Evolutionary conservation across 345 rosid genomes (phyloP).

Genomic region (Aquilaria yunnanensis): DNA sequence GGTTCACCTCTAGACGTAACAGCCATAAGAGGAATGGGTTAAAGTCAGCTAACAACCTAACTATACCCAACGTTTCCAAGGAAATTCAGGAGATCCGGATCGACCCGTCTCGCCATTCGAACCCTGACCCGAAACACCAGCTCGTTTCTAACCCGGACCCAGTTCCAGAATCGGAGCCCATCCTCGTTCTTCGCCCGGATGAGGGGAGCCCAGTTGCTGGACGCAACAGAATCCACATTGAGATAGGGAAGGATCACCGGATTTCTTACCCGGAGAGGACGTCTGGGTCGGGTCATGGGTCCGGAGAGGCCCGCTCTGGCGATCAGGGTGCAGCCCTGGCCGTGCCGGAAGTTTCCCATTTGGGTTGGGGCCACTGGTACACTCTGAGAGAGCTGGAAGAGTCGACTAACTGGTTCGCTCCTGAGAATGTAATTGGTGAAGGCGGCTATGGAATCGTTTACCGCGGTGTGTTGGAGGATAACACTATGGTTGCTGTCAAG

Average conservation of each 20-base stretch:
- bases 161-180: slow-evolving; percentile 30
- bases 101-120: slow-evolving; percentile 37
- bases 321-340: slow-evolving; percentile 37
- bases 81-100: slow-evolving; percentile 76
- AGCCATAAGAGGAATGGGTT: slow-evolving; percentile 18
- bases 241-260: slow-evolving; percentile 82
- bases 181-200: slow-evolving; percentile 21
- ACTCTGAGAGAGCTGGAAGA: slow-evolving; percentile 88
- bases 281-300: slow-evolving; percentile 43
- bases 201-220: slow-evolving; percentile 37
- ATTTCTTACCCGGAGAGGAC: slow-evolving; percentile 70
- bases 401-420: slow-evolving; percentile 64
- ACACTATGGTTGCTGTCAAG: slow-evolving; percentile 68
- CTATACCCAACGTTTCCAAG: slow-evolving; percentile 65
- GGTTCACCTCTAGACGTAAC: slow-evolving; percentile 64
- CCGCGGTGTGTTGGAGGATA: slow-evolving; percentile 65
- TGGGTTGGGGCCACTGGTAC: slow-evolving; percentile 99
- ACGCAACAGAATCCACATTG: slow-evolving; percentile 59
- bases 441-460: slow-evolving; percentile 98
- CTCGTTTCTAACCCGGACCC: slow-evolving; percentile 36
- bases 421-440: slow-evolving; percentile 88
- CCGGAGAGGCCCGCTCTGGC: slow-evolving; percentile 46
- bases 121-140: slow-evolving; percentile 25
- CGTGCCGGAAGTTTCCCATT: slow-evolving; percentile 92
- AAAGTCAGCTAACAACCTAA: slow-evolving; percentile 25